phyloP scores from a whole-genome alignment of 768 basidiomycete genomes.

The Trametes cinnabarina region DNA sequence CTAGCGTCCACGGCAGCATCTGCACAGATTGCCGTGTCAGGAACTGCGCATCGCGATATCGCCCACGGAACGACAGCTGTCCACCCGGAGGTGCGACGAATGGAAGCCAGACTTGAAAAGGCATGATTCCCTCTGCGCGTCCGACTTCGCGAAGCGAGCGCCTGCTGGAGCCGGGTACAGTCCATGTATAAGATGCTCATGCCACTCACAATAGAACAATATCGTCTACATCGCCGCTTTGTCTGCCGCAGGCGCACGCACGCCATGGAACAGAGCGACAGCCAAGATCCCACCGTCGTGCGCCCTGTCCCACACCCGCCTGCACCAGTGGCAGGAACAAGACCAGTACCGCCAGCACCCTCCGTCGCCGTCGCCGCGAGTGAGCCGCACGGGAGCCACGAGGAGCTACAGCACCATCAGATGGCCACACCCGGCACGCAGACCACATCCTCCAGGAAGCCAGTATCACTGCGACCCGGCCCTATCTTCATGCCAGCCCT shows the following conservation, averaged over 20 bases:
- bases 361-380: not conserved
- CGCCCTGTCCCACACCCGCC: not conserved
- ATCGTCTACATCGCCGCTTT: not conserved
- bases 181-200: not conserved
- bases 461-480: constrained; percentile 6
- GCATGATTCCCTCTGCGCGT: constrained; percentile 4
- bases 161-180: not conserved
- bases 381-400: constrained; percentile 10
- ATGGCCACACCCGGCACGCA: not conserved
- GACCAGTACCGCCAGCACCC: not conserved
- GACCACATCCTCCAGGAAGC: constrained; percentile 13
- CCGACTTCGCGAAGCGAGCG: constrained; percentile 2
- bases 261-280: constrained; percentile 3
- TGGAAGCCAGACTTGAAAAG: constrained; percentile 7
- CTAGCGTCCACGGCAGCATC: no score
- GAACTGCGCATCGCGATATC: not conserved
- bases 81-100: not conserved
- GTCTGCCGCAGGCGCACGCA: not conserved
- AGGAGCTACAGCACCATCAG: not conserved
- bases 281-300: not conserved
- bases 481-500: constrained; percentile 8
- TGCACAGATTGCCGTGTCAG: not conserved
- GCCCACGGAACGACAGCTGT: not conserved
- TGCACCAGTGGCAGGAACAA: not conserved
- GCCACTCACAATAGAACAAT: not conserved